These are phyloP conservation scores for Juglanconis juglandina DNA, from an alignment of 2,329 filamentous ascomycete genomes.

Conservation along the genomic window DNA sequence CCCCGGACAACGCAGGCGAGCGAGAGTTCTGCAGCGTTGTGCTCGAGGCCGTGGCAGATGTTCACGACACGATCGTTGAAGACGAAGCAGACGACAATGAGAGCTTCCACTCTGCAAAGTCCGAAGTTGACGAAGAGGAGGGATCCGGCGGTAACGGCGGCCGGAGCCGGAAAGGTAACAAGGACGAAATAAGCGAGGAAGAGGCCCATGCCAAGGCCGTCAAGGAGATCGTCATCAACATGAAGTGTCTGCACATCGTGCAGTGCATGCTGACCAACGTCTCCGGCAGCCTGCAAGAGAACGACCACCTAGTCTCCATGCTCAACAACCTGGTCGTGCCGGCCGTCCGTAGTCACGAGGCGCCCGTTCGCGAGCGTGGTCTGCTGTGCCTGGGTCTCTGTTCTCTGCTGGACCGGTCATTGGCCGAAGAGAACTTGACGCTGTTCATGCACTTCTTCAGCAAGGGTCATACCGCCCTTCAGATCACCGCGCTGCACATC, in stretches of 20 bases:
- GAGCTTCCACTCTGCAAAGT: slow-evolving; percentile 91
- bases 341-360: slow-evolving; percentile 88
- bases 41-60: slow-evolving; percentile 90
- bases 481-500: slow-evolving; percentile 87
- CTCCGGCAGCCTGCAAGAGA: slow-evolving; percentile 79
- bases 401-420: slow-evolving; percentile 83
- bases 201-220: slow-evolving; percentile 72
- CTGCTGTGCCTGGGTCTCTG: slow-evolving; percentile 87
- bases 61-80: slow-evolving; percentile 83
- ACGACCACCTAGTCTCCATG: slow-evolving; percentile 92
- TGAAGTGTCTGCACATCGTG: slow-evolving; percentile 96
- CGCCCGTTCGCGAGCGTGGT: slow-evolving; percentile 85
- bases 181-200: slow-evolving; percentile 54
- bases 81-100: slow-evolving; percentile 64
- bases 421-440: slow-evolving; percentile 86
- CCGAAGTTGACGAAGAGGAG: slow-evolving; percentile 70
- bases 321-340: slow-evolving; percentile 95
- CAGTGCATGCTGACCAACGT: slow-evolving; percentile 97
- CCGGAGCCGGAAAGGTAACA: slow-evolving; percentile 40
- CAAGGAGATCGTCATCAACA: slow-evolving; percentile 91
- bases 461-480: slow-evolving; percentile 85
- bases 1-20: slow-evolving; percentile 68
- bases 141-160: slow-evolving; percentile 39
- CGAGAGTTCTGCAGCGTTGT: slow-evolving; percentile 81
- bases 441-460: slow-evolving; percentile 95